Evolutionary conservation across 768 basidiomycete species (phyloP).

Genomic region (Neoboletus subvelutipes): DNA sequence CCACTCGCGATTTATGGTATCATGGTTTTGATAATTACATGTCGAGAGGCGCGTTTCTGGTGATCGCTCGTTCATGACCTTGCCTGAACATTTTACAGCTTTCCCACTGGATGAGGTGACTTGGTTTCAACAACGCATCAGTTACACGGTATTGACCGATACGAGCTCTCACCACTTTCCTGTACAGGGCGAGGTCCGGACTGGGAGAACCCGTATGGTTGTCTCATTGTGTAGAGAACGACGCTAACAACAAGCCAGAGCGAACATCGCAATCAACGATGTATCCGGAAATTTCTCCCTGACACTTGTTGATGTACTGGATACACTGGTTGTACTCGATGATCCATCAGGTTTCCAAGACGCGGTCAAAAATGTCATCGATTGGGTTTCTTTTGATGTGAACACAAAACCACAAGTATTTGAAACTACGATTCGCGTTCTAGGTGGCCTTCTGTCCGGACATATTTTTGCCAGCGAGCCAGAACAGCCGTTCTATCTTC

Average conservation of each 20-base stretch:
- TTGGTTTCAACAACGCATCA: constrained; percentile 5
- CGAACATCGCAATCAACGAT: constrained; percentile 83
- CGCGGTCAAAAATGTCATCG: constrained; percentile 81
- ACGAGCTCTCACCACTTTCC: constrained; percentile 81
- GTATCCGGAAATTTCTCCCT: constrained; percentile 93
- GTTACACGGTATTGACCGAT: constrained; percentile 15
- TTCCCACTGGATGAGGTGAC: constrained; percentile 83
- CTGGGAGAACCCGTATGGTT: constrained; percentile 74
- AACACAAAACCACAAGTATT: constrained; percentile 98
- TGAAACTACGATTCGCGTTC: constrained; percentile 91
- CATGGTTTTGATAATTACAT: constrained; percentile 92
- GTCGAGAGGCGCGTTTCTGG: constrained; percentile 58
- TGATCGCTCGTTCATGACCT: constrained; percentile 5
- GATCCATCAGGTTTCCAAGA: constrained; percentile 76
- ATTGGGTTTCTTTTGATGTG: constrained; percentile 87
- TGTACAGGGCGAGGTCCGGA: constrained; percentile 88
- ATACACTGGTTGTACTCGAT: constrained; percentile 85
- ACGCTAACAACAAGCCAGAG: constrained; percentile 35
- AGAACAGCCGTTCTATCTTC: constrained; percentile 67
- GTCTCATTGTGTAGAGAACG: constrained; percentile 5
- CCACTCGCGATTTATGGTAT: constrained; percentile 78
- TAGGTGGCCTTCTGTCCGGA: constrained; percentile 86
- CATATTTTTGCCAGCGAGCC: constrained; percentile 76
- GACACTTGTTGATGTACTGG: constrained; percentile 79
- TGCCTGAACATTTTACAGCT: constrained; percentile 44